These are phyloP conservation scores for Wilcoxina mikolae DNA, from an alignment of 495 filamentous ascomycete genomes.

Conservation along the genomic window DNA sequence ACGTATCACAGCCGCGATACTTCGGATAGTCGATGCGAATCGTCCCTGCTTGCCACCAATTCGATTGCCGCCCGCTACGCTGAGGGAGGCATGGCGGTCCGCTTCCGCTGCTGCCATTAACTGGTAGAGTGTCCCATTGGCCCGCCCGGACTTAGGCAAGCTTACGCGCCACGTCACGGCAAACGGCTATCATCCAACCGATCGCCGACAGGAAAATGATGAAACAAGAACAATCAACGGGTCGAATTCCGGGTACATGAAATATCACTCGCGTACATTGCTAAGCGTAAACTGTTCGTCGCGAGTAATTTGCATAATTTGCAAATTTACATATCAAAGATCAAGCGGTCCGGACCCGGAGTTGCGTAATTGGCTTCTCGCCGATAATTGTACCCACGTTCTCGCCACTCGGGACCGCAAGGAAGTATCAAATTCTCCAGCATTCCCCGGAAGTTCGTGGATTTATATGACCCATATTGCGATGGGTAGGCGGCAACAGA, in stretches of 20 bases:
- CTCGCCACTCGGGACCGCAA: too few species aligned
- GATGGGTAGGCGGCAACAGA: too few species aligned
- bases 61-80: not conserved
- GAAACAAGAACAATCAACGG: too few species aligned
- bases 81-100: not conserved
- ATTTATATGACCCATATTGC: too few species aligned
- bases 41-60: too few species aligned
- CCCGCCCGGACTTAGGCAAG: not conserved
- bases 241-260: not conserved
- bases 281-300: not conserved
- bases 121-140: not conserved
- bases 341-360: not conserved
- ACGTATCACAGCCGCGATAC: not conserved
- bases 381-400: not conserved
- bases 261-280: not conserved
- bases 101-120: not conserved
- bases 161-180: not conserved
- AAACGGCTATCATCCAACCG: not conserved
- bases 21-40: too few species aligned
- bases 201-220: not conserved
- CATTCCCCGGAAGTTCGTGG: not conserved
- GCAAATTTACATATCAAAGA: not conserved
- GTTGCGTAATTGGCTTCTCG: not conserved
- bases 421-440: not conserved
- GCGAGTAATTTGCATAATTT: not conserved